Evolutionary conservation across 179 eudicot genomes (phyloP).

Genomic region (Beta macrorhiza): DNA sequence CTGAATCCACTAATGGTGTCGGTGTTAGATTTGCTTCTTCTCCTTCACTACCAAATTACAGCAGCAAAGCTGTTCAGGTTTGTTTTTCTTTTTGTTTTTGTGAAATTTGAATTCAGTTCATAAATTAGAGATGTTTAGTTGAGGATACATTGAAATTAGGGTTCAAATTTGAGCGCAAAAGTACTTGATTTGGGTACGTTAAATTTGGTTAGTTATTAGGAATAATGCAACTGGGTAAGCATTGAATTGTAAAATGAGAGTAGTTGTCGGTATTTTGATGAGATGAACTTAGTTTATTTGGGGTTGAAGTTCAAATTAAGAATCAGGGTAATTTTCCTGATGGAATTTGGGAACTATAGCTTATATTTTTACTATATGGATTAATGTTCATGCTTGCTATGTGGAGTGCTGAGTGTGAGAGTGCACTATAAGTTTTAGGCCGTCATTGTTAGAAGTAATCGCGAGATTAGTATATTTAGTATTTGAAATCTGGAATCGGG

Average conservation of each 20-base stretch:
- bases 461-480: background rate
- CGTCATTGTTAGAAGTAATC: background rate
- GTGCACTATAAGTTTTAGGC: background rate
- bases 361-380: background rate
- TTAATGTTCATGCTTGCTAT: background rate
- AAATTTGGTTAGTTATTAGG: background rate
- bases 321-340: background rate
- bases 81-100: background rate
- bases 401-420: background rate
- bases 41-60: slow-evolving; percentile 22
- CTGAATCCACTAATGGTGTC: slow-evolving; percentile 25
- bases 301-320: background rate
- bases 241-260: background rate
- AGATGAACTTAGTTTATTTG: background rate
- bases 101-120: background rate
- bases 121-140: background rate
- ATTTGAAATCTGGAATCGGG: background rate
- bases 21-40: slow-evolving; percentile 24
- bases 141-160: background rate
- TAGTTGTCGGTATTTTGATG: background rate
- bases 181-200: background rate
- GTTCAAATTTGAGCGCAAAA: too few species aligned
- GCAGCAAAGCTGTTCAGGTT: slow-evolving; percentile 35
- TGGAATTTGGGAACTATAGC: background rate
- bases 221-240: background rate